Base-by-base conservation (phyloP, 2,329 filamentous ascomycete genomes). In the Paracamarosporium sp. region DNA sequence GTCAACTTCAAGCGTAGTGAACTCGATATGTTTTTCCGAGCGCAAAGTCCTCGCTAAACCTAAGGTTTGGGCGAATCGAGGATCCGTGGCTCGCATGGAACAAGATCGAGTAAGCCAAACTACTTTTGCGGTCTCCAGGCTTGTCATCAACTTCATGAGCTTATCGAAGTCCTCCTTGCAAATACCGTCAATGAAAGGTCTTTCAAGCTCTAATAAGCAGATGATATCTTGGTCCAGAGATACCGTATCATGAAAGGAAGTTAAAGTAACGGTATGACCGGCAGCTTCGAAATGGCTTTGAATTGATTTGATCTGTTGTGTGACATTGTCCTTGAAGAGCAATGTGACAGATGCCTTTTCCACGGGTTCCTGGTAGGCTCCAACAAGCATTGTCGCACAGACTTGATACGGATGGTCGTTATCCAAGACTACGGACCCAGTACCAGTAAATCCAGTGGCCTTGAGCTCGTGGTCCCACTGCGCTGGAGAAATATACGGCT, bases 401-500 rank as follows among this genome's bases (percentile, higher is more conserved):
- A 3, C 4, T 7, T 8, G 3, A 17, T 20, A 20, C 3, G 15
- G 15, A 4, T 38, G 4, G 3, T 3, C 35, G 5, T 43, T 25
- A 15, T 43, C 22, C 4, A 7, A 8, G 8, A 5, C 3, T 3
- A 43, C 20, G 2, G 20, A 5, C 2, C 25, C 20, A 30, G 13
- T 1, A 4, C 44, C 44, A 31, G 4, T 22, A 28, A 47, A 33
- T 2, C 44, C 44, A 4, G 15, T 7, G 13, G 8, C 44, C 1
- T 8, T 15, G 2, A 47, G 28, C 1, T 20, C 5, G 4, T 31
- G 1, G 17, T 47, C n/a, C 44, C 44, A 47, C 13, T 22, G 27
- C 5, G 17, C 2, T 9, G 27, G 13, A 13, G 27, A 33, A 3
- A 47, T 5, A 20, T 56, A 69, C 0, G 78, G 77, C 6, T 63